phyloP scores from a whole-genome alignment of 371 early-diverging fungal species.

The Mucor mucedo region DNA sequence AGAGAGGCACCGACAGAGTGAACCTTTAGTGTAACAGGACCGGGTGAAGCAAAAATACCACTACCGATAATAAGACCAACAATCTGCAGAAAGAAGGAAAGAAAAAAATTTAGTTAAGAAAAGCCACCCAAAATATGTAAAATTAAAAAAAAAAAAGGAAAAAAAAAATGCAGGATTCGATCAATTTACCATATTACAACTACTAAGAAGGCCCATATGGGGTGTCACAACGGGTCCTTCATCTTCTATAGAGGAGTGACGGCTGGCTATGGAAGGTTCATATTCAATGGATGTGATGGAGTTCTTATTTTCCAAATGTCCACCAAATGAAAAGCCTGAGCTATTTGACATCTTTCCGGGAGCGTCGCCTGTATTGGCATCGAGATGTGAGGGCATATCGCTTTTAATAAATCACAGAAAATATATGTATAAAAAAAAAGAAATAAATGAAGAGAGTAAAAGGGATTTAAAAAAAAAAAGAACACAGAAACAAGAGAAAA shows the following conservation, averaged over 20 bases:
- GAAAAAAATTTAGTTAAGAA: neutral
- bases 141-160: neutral
- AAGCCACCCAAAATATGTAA: neutral
- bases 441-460: too few species aligned
- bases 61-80: conserved; percentile 65
- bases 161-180: neutral
- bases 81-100: conserved; percentile 30
- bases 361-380: neutral
- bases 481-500: too few species aligned
- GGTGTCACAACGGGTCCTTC: conserved; percentile 23
- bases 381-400: neutral
- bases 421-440: neutral
- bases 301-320: conserved; percentile 19
- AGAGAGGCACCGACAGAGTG: conserved; percentile 56
- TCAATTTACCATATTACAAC: conserved; percentile 41
- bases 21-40: conserved; percentile 53
- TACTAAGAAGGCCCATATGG: conserved; percentile 43
- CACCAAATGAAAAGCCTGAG: conserved; percentile 15
- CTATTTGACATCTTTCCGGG: conserved; percentile 7
- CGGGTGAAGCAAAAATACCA: conserved; percentile 70
- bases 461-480: too few species aligned
- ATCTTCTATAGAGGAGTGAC: neutral
- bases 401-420: neutral
- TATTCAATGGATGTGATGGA: conserved; percentile 34
- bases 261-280: neutral